Evolutionary conservation across 1,139 yeast species (phyloP).

Genomic region (Sugiyamaella paludigena): DNA sequence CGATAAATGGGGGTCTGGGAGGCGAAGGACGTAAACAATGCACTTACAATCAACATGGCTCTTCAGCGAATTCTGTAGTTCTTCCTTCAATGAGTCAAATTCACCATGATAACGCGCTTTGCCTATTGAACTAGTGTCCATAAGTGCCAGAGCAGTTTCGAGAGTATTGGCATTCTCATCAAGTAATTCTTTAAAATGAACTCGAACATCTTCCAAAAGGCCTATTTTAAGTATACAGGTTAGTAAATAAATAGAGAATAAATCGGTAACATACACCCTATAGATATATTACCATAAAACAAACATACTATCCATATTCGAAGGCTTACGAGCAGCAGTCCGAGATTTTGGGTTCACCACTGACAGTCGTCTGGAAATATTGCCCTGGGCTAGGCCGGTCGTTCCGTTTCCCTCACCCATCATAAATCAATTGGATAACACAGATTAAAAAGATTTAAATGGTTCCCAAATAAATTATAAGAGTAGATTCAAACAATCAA

Average conservation of each 20-base stretch:
- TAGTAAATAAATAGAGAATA: constrained; percentile 15
- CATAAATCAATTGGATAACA: neutral
- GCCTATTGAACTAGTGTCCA: constrained; percentile 88
- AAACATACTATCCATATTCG: constrained; percentile 13
- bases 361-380: constrained; percentile 17
- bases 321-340: neutral
- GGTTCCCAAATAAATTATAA: neutral
- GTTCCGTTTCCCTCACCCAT: neutral
- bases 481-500: neutral
- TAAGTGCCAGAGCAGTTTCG: constrained; percentile 74
- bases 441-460: no score
- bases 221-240: constrained; percentile 9
- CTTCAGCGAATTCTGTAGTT: constrained; percentile 55
- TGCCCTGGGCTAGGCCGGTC: neutral
- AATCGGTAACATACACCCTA: constrained; percentile 15
- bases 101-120: constrained; percentile 63
- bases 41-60: constrained; percentile 59
- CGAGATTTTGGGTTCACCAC: constrained; percentile 6
- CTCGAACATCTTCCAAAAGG: constrained; percentile 23
- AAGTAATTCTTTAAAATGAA: constrained; percentile 39
- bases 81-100: constrained; percentile 57
- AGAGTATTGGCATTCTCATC: constrained; percentile 65
- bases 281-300: constrained; percentile 12
- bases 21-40: neutral
- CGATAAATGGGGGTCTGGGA: no score